These are phyloP conservation scores for Globisporangium okanoganense DNA, from an alignment of 352 stramenopile genomes.

Conservation along the genomic window DNA sequence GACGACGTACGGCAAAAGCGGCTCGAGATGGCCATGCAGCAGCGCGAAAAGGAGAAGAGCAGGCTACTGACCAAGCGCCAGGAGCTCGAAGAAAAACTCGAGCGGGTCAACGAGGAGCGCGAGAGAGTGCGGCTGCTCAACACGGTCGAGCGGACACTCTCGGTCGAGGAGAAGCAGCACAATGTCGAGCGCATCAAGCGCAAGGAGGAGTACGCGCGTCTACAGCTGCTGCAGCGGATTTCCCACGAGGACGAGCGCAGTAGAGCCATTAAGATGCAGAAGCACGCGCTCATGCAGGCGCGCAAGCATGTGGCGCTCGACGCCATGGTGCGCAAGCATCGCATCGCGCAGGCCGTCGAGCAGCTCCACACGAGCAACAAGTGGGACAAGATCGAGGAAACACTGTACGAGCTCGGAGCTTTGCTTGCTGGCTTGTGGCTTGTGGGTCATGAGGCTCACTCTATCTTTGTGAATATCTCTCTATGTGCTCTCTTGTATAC, in stretches of 20 bases:
- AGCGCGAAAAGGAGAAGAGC: conserved; percentile 34
- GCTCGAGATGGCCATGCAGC: conserved; percentile 42
- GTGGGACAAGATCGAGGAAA: conserved; percentile 80
- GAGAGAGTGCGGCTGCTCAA: conserved; percentile 45
- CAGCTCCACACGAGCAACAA: conserved; percentile 59
- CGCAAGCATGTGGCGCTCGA: conserved; percentile 64
- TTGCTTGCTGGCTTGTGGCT: background rate
- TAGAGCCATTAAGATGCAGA: conserved; percentile 56
- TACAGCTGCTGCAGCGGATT: conserved; percentile 55
- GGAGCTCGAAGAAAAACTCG: conserved; percentile 37
- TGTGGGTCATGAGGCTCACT: background rate
- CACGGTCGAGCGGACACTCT: conserved; percentile 53
- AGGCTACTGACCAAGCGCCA: conserved; percentile 42
- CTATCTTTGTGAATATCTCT: conserved; percentile 12
- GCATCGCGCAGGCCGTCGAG: conserved; percentile 61
- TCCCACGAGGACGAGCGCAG: conserved; percentile 55
- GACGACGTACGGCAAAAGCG: conserved; percentile 61
- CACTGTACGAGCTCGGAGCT: conserved; percentile 51
- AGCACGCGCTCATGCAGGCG: conserved; percentile 47
- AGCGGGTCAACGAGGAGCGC: conserved; percentile 33
- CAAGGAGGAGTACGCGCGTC: conserved; percentile 62
- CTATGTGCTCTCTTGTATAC: conserved; percentile 9
- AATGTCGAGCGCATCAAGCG: conserved; percentile 75
- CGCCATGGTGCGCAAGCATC: conserved; percentile 62
- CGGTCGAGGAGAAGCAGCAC: conserved; percentile 51